phyloP scores from a whole-genome alignment of 495 filamentous ascomycete species.

The Jackrogersella multiformis region DNA sequence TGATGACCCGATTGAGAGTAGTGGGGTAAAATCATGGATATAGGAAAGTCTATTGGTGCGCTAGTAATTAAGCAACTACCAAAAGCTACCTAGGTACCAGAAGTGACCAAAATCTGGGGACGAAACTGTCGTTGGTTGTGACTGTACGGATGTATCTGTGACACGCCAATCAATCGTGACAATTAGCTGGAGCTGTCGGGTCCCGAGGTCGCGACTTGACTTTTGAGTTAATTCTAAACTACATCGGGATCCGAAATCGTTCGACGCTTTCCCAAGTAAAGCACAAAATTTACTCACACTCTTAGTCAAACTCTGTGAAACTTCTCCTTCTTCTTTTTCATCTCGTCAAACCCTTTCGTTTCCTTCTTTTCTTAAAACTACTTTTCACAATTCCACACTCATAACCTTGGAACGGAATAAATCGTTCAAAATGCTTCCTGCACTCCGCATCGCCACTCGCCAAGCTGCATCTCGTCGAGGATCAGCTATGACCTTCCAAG shows the following conservation, averaged over 20 bases:
- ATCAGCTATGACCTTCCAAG: conserved; percentile 54
- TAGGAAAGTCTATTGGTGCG: conserved; percentile 24
- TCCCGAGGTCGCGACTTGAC: conserved; percentile 7
- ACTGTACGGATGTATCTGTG: background rate
- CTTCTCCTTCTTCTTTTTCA: conserved; percentile 29
- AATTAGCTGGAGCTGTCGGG: conserved; percentile 9
- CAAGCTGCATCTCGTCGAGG: conserved; percentile 47
- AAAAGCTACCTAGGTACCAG: no score
- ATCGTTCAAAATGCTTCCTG: conserved; percentile 43
- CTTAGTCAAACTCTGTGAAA: conserved; percentile 32
- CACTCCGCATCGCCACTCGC: conserved; percentile 44
- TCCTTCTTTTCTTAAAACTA: conserved; percentile 28
- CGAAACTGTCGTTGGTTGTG: conserved; percentile 1
- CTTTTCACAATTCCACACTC: background rate
- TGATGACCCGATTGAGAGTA: conserved; percentile 9
- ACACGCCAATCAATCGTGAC: conserved; percentile 8
- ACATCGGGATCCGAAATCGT: conserved; percentile 34
- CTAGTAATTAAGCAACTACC: conserved; percentile 21
- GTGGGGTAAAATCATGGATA: background rate
- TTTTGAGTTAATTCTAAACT: conserved; percentile 26
- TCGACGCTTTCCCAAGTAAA: conserved; percentile 14
- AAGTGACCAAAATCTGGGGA: conserved; percentile 40
- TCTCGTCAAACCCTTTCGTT: conserved; percentile 6
- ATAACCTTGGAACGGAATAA: background rate
- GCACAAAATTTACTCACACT: conserved; percentile 34